Conservation (phyloP, 345 rosid species). For the Acer saccharum region DNA sequence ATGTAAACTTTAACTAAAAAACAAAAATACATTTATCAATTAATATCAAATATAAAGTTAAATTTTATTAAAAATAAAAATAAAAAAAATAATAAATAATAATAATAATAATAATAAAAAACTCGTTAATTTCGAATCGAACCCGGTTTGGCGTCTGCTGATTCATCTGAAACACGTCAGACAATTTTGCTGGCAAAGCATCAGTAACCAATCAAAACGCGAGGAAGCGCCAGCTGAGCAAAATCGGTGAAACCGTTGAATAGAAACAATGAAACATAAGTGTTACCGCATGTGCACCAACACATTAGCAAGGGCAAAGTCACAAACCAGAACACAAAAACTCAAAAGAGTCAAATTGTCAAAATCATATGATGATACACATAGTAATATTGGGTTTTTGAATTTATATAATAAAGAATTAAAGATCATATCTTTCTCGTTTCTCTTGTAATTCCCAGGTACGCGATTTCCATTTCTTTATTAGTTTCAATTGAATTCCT, state of each 20-base stretch:
- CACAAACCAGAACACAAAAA: conserved; percentile 27
- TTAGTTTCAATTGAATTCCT: background rate
- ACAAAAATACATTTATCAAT: too few species aligned
- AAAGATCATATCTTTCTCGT: conserved; percentile 20
- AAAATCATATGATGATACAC: background rate
- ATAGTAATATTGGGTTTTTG: conserved; percentile 2
- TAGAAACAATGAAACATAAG: background rate
- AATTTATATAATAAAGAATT: conserved; percentile 7
- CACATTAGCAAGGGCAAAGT: conserved; percentile 9
- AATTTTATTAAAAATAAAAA: background rate
- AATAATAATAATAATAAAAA: too few species aligned
- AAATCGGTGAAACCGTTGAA: background rate
- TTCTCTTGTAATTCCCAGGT: conserved; percentile 31
- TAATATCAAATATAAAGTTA: too few species aligned
- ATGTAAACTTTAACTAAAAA: too few species aligned
- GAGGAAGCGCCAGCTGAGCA: conserved; percentile 13
- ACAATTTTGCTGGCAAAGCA: conserved; percentile 4
- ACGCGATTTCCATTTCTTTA: conserved; percentile 15
- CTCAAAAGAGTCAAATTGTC: conserved; percentile 27
- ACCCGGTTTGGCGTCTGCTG: background rate
- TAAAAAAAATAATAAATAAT: background rate
- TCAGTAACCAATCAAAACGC: background rate
- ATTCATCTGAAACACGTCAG: background rate
- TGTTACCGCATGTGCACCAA: background rate
- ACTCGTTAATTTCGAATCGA: too few species aligned